These are phyloP conservation scores for Haplosporangium gracile DNA, from an alignment of 192 early-diverging fungal species.

Conservation along the genomic window DNA sequence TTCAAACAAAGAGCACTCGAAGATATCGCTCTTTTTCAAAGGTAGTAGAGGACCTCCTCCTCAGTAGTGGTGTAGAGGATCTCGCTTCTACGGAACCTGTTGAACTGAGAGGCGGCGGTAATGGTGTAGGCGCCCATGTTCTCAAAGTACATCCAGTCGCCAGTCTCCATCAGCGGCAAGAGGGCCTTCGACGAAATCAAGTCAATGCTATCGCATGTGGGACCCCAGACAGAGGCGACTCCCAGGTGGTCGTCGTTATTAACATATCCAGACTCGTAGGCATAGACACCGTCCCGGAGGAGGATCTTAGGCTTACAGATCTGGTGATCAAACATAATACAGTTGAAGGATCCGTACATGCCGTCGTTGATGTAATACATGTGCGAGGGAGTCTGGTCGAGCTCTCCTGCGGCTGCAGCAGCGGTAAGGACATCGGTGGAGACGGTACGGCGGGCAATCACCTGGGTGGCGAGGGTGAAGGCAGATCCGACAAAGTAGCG, in stretches of 20 bases:
- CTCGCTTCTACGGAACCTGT: slow-evolving; percentile 88
- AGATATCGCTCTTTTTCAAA: slow-evolving; percentile 10
- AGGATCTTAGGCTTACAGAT: slow-evolving; percentile 80
- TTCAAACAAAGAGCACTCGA: background rate
- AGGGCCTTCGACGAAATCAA: slow-evolving; percentile 76
- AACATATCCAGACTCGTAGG: slow-evolving; percentile 27
- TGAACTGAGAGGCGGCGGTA: slow-evolving; percentile 89
- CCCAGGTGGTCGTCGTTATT: slow-evolving; percentile 53
- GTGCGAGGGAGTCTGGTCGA: slow-evolving; percentile 16
- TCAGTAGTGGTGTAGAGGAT: slow-evolving; percentile 90
- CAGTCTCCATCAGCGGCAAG: slow-evolving; percentile 89
- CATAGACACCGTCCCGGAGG: slow-evolving; percentile 52
- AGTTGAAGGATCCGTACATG: slow-evolving; percentile 98
- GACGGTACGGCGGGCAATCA: slow-evolving; percentile 88
- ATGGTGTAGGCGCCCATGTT: slow-evolving; percentile 99
- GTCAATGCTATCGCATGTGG: slow-evolving; percentile 99
- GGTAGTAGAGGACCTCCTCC: slow-evolving; percentile 15
- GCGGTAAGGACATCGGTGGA: background rate
- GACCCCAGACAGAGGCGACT: slow-evolving; percentile 91
- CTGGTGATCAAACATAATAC: slow-evolving; percentile 97
- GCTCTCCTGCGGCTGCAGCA: background rate
- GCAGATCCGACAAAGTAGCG: slow-evolving; percentile 96
- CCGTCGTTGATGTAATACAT: slow-evolving; percentile 98
- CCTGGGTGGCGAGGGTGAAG: slow-evolving; percentile 93
- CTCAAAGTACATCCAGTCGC: slow-evolving; percentile 96